A percentile compares a stretch with the other conserved stretches of the same genome.
These are phyloP conservation scores for Drechslerella stenobrocha DNA, from an alignment of 2,329 filamentous ascomycete species.

Conservation along the genomic window DNA sequence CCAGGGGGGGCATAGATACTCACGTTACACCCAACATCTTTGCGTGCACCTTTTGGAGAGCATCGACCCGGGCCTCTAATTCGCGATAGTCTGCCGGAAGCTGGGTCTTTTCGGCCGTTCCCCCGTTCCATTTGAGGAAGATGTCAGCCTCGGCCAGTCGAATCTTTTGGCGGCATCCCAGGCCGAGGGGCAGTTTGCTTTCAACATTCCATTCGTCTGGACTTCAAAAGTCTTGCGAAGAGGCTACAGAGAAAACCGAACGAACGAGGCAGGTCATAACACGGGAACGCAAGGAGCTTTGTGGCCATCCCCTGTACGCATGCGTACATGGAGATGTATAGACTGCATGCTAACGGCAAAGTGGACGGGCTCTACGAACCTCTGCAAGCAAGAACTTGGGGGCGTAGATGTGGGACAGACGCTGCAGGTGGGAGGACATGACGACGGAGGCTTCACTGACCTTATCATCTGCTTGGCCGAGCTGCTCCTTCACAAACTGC, in stretches of 20 bases:
- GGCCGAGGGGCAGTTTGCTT: slow-evolving; percentile 27
- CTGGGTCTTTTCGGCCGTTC: slow-evolving; percentile 69
- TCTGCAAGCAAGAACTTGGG: slow-evolving; percentile 43
- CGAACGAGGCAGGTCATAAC: not conserved
- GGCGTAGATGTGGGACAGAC: slow-evolving; percentile 42
- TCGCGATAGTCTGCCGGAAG: slow-evolving; percentile 97
- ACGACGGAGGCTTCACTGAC: slow-evolving; percentile 57
- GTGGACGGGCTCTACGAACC: slow-evolving; percentile 45
- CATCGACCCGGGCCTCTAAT: slow-evolving; percentile 97
- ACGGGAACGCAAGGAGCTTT: not conserved
- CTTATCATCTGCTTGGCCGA: slow-evolving; percentile 93
- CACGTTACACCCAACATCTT: slow-evolving; percentile 97
- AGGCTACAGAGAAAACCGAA: slow-evolving; percentile 13
- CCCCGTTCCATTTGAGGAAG: slow-evolving; percentile 48
- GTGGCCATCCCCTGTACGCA: not conserved
- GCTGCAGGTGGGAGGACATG: slow-evolving; percentile 32
- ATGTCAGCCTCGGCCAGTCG: slow-evolving; percentile 49
- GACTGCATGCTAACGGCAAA: no score
- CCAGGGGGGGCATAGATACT: slow-evolving; percentile 56
- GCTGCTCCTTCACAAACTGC: slow-evolving; percentile 97
- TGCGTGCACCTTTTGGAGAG: slow-evolving; percentile 92
- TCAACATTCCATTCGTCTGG: slow-evolving; percentile 46
- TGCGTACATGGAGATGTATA: slow-evolving; percentile 2
- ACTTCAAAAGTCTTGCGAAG: slow-evolving; percentile 16
- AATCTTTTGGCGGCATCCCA: slow-evolving; percentile 41